phyloP scores from a whole-genome alignment of 1,284 basidiomycete species.

The Porodaedalea pini region DNA sequence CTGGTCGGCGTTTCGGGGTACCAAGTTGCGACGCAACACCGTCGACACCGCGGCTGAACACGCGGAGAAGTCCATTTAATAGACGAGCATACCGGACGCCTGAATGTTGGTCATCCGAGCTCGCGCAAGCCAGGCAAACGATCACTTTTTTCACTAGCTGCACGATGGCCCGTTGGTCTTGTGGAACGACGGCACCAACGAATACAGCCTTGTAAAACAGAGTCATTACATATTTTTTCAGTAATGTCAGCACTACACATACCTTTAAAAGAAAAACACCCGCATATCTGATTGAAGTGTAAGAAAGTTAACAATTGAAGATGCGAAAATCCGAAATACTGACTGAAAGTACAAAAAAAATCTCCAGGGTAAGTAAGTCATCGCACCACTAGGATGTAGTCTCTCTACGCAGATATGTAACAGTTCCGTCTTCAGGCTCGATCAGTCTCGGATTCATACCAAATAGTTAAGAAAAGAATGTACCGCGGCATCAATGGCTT shows the following conservation, averaged over 20 bases:
- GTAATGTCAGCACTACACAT: neutral
- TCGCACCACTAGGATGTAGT: conserved; percentile 24
- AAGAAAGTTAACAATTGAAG: neutral
- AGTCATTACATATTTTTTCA: neutral
- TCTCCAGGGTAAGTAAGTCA: conserved; percentile 25
- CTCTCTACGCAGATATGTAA: conserved; percentile 24
- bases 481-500: conserved; percentile 28
- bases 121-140: conserved; percentile 21
- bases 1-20: conserved; percentile 11
- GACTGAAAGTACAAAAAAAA: conserved; percentile 26
- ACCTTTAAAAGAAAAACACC: conserved; percentile 24
- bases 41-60: conserved; percentile 25
- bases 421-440: conserved; percentile 22
- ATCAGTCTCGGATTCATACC: neutral
- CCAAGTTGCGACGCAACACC: conserved; percentile 19
- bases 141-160: conserved; percentile 26
- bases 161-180: conserved; percentile 23
- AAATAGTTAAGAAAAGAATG: neutral
- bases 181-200: conserved; percentile 25
- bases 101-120: conserved; percentile 25
- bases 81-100: conserved; percentile 27
- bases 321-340: conserved; percentile 1
- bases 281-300: conserved; percentile 20
- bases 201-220: conserved; percentile 23
- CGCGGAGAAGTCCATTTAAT: conserved; percentile 26